Conservation (phyloP, 2,329 filamentous ascomycete species). For the Penicillium olsonii region DNA sequence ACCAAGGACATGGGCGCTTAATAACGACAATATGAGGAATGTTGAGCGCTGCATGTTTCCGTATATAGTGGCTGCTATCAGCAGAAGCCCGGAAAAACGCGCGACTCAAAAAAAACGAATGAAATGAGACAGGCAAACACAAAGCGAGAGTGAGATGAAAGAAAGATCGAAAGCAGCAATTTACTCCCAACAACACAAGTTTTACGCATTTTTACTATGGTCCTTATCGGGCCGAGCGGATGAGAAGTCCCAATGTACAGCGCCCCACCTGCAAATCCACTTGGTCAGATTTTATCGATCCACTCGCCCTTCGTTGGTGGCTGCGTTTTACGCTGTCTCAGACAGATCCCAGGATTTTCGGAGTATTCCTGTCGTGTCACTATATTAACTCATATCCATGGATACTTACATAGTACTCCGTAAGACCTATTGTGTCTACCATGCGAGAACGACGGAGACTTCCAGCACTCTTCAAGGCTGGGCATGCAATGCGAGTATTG, state of each 20-base stretch:
- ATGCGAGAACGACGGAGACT: no score
- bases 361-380: not conserved
- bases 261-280: not conserved
- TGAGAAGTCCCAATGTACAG: not conserved
- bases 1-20: slow-evolving; percentile 7
- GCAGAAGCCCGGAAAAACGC: slow-evolving; percentile 3
- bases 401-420: no score
- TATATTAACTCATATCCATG: no score
- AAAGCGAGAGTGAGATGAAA: slow-evolving; percentile 8
- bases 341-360: not conserved
- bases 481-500: not conserved
- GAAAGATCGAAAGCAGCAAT: slow-evolving; percentile 2
- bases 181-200: not conserved
- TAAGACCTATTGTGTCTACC: no score
- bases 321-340: slow-evolving; percentile 1
- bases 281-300: slow-evolving; percentile 3
- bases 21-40: slow-evolving; percentile 8
- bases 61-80: slow-evolving; percentile 5
- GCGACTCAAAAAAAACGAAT: slow-evolving; percentile 5
- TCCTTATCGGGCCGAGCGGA: slow-evolving; percentile 7
- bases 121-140: not conserved
- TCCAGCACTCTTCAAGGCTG: no score
- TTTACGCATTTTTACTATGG: slow-evolving; percentile 4
- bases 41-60: slow-evolving; percentile 8
- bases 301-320: not conserved